Evolutionary conservation across 108 stramenopile species (phyloP).

Genomic region (Bacterosira constricta): DNA sequence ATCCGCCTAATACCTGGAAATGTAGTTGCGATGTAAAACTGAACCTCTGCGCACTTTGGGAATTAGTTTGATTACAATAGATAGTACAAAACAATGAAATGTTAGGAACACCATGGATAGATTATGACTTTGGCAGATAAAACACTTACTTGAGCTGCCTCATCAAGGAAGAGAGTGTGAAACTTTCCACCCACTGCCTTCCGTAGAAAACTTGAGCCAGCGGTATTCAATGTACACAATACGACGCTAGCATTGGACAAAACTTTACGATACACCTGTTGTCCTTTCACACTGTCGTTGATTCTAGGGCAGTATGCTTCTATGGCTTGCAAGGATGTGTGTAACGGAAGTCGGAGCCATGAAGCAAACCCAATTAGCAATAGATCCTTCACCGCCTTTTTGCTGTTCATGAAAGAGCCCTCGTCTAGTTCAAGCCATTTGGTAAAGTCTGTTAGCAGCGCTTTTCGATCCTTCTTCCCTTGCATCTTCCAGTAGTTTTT

Average conservation of each 20-base stretch:
- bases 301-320: slow-evolving; percentile 1
- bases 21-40: slow-evolving; percentile 36
- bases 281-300: not conserved
- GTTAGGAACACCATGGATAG: too few relatives aligned
- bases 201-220: slow-evolving; percentile 9
- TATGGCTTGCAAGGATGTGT: not conserved
- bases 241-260: slow-evolving; percentile 6
- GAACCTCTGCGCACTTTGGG: not conserved
- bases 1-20: slow-evolving; percentile 24
- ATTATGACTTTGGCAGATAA: too few relatives aligned
- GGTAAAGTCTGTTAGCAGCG: not conserved
- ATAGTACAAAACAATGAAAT: too few relatives aligned
- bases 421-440: too few relatives aligned
- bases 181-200: slow-evolving; percentile 1
- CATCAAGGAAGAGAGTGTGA: slow-evolving; percentile 17
- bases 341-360: slow-evolving; percentile 5
- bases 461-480: not conserved
- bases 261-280: not conserved
- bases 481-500: not conserved
- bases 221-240: slow-evolving; percentile 19
- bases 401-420: too few relatives aligned
- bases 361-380: slow-evolving; percentile 5
- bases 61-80: too few relatives aligned
- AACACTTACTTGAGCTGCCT: slow-evolving; percentile 19
- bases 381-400: too few relatives aligned